Conservation (phyloP, 2,329 filamentous ascomycete species). For the Blastomyces gilchristii region DNA sequence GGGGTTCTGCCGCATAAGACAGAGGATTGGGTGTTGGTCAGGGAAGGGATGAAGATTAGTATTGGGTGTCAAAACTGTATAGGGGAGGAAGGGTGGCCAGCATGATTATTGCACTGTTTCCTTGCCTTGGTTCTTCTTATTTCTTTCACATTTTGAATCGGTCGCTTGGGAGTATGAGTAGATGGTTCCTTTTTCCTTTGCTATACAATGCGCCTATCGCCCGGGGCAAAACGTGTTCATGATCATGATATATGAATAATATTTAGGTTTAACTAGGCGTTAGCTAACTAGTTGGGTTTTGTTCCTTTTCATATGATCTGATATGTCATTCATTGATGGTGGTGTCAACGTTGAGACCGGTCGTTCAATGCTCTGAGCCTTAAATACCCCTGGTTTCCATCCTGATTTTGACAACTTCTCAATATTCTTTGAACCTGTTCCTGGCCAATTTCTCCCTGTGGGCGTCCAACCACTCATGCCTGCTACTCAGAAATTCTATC, state of each 20-base stretch:
- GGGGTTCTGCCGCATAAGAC: conserved; percentile 25
- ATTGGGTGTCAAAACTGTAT: conserved; percentile 29
- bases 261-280: not conserved
- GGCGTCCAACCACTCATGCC: too few relatives aligned
- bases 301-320: not conserved
- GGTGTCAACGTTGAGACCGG: too few relatives aligned
- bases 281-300: not conserved
- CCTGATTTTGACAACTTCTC: too few relatives aligned
- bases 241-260: not conserved
- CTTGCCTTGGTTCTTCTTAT: not conserved
- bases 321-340: too few relatives aligned
- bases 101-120: conserved; percentile 4
- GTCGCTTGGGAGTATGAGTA: not conserved
- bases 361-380: too few relatives aligned
- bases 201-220: not conserved
- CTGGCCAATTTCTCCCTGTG: too few relatives aligned
- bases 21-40: conserved; percentile 25
- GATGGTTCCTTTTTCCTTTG: not conserved
- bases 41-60: conserved; percentile 27
- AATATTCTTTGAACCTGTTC: conserved; percentile 15
- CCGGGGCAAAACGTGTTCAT: not conserved
- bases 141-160: not conserved
- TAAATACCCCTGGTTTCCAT: too few relatives aligned
- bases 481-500: conserved; percentile 17
- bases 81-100: conserved; percentile 12